Evolutionary conservation across 257 asterid species (phyloP).

Genomic region (Ocimum tenuiflorum): DNA sequence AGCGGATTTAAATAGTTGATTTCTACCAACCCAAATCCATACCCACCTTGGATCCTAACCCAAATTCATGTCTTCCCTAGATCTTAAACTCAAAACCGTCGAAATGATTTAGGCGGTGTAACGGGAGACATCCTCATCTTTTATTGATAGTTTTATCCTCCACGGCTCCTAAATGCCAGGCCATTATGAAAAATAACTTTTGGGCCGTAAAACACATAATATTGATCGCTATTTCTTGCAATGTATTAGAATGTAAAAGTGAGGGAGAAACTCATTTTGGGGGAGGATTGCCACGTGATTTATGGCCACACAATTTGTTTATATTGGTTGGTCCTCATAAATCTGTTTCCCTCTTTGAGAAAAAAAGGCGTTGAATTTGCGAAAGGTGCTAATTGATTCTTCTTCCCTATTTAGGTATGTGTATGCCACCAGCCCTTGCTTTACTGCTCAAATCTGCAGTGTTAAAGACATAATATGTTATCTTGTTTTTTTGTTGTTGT

Average conservation of each 20-base stretch:
- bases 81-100: no score
- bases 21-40: no score
- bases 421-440: slow-evolving; percentile 13
- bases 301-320: slow-evolving; percentile 32
- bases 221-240: slow-evolving; percentile 23
- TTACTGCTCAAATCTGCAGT: not conserved
- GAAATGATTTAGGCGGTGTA: no score
- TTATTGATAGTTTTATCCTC: slow-evolving; percentile 23
- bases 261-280: slow-evolving; percentile 54
- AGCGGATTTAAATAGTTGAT: no score
- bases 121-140: no score
- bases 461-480: slow-evolving; percentile 5
- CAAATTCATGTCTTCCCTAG: no score
- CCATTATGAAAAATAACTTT: slow-evolving; percentile 25
- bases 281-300: slow-evolving; percentile 45
- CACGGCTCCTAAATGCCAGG: slow-evolving; percentile 23
- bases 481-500: slow-evolving; percentile 5
- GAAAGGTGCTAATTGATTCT: slow-evolving; percentile 13
- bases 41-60: no score
- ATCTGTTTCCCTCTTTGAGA: slow-evolving; percentile 7
- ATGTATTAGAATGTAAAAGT: slow-evolving; percentile 43
- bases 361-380: not conserved
- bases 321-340: slow-evolving; percentile 33
- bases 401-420: slow-evolving; percentile 27
- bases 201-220: slow-evolving; percentile 4